Base-by-base conservation (phyloP, 2,329 filamentous ascomycete species). In the Cercospora brassicicola region DNA sequence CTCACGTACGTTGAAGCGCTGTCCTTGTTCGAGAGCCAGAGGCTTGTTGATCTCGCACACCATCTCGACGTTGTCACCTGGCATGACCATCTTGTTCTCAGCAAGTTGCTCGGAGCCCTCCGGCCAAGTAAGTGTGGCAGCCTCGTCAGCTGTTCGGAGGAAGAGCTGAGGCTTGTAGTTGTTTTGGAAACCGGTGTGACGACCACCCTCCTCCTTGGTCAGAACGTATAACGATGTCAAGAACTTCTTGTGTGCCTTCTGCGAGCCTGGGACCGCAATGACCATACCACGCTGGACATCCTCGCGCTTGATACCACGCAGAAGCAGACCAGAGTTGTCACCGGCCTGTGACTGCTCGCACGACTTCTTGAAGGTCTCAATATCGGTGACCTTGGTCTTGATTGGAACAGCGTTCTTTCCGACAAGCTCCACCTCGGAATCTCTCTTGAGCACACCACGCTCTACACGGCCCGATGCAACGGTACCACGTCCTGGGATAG, bases 361-460 rank as follows among this genome's bases (percentile, higher is more conserved):
- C 60, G 93, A 96, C 89, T 99, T 99, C 88, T 98, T 97, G 88
- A 99, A 99, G 73, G 94, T 99, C 87, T 99, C 95, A 75, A 99
- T 98, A 79, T 99, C 96, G 78, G 95, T 99, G 73, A 99, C 94
- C 87, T 97, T 98, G 82, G 95, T 98, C 89, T 96, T 97, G 86
- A 98, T 92, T 74, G 92, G 84, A 56, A 89, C 87, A 66, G 84
- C 82, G 74, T 90, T 89, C 86, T 95, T 96, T 80, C 95, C 95
- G 70, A 99, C 88, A 72, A 99, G 88, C 86, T 99, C 95, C 74
- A 99, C 89, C 79, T 99, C 95, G 72, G 90, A 87, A 81, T 99
- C 95, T 83, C 89, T 92, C 91, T 97, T 98, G 78, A 99, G 85
- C 67, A 88, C 82, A 85, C 95, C 95, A 80, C 95, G 94, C 89